Base-by-base conservation (phyloP, 805 yeast genomes). In the Cyberlindnera maclurae region DNA sequence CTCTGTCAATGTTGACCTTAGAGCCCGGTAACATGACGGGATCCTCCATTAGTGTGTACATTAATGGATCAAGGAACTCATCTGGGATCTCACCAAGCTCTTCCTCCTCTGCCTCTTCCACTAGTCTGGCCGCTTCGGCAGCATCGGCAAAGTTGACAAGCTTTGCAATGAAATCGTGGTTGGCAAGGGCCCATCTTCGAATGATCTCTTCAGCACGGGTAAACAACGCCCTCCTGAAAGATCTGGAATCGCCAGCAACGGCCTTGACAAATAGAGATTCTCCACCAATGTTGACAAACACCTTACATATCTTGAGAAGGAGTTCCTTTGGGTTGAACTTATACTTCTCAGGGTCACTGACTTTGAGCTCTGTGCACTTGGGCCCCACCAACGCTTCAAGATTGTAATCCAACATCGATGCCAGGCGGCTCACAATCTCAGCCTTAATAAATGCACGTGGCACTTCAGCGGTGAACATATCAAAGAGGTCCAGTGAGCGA, bases 71-170 rank as follows among this genome's bases (percentile, higher is more conserved):
- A 50, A 93, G 73, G 57, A 81, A 93, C 59, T 93, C 97, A 57
- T 93, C 98, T 1, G 99, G 99, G 13, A 85, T 74, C 38, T 93
- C 98, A 18, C 95, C 97, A 49, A 86, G 69, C 56, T 87, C 96
- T 45, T 76, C 55, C 46, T 90, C 97, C 55, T 86, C 95, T 45
- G 77, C 84, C 49, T 82, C 94, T 43, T 83, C 90, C 12, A 65
- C 65, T 24, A 67, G 50, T 52, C 76, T 73, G 36, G 76, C 73
- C 29, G 60, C 55, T 44, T 82, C 82, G 0, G 94, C 95, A n/a
- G 62, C 62, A 26, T 71, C 63, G 1, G 79, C 83, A 59, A 93
- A 87, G 12, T 60, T 56, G 17, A 58, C 51, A 11, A 44, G 36
- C 38, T 86, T 66, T 31, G 61, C 58, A 3, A 62, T 59, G 35